Percentiles rank a stretch among this genome's conserved stretches.
Conservation (phyloP, 768 basidiomycete genomes). For the Holtermanniella nyarrowii region DNA sequence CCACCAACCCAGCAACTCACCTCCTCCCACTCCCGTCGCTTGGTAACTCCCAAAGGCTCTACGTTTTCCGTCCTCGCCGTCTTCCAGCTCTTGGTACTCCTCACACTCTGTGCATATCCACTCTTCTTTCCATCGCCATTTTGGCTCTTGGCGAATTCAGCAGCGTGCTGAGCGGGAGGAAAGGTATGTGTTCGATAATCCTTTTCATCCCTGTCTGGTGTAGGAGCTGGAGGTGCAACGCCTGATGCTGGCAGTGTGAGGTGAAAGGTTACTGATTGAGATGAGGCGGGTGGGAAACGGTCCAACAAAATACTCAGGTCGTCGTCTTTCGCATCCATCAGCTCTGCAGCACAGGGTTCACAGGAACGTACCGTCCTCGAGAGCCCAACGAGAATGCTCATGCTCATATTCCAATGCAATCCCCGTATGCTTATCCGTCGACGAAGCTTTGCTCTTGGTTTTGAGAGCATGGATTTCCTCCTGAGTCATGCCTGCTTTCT, state of each 20-base stretch:
- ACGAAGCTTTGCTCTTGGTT: background rate
- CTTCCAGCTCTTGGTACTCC: constrained; percentile 24
- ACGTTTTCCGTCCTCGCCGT: constrained; percentile 44
- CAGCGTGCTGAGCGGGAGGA: background rate
- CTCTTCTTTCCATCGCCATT: constrained; percentile 6
- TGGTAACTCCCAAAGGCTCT: constrained; percentile 42
- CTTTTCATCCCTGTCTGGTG: constrained; percentile 9
- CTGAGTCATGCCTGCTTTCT: constrained; percentile 14
- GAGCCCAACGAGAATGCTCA: constrained; percentile 65
- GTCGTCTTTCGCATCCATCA: constrained; percentile 48
- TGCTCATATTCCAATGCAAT: constrained; percentile 72
- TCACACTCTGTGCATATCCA: constrained; percentile 15
- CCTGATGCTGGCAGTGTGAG: constrained; percentile 20
- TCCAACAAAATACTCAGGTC: constrained; percentile 81
- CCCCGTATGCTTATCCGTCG: constrained; percentile 17
- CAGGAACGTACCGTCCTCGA: constrained; percentile 68
- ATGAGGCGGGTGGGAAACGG: constrained; percentile 46
- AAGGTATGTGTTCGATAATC: constrained; percentile 26
- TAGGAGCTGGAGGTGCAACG: constrained; percentile 50
- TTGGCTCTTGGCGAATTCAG: background rate
- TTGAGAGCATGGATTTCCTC: constrained; percentile 9
- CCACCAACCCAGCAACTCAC: constrained; percentile 12
- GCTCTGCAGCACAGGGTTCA: background rate
- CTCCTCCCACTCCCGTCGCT: constrained; percentile 23
- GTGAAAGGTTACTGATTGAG: constrained; percentile 39